Base-by-base conservation (phyloP, 1,284 basidiomycete genomes). In the Termitomyces sp. region DNA sequence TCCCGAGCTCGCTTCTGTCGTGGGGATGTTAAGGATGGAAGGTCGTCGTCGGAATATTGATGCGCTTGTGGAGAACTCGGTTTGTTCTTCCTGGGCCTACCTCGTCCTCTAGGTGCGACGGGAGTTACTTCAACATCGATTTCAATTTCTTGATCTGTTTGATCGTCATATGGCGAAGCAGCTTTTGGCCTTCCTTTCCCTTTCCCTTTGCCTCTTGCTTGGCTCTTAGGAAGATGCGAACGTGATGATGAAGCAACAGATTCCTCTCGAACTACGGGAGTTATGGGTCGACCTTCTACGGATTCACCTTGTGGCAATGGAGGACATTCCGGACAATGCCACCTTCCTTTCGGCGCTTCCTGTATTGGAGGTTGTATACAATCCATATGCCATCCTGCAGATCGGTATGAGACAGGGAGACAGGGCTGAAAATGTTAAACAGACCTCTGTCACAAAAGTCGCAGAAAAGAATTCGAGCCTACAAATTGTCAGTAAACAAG, bases 401-500 rank as follows among this genome's bases (percentile, higher is more conserved):
- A 38, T 14, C 26, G 38, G 57, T 47, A 38, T 11, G 31, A 53
- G 44, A 49, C 43, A 54, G 52, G 48, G 56, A 24, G 16, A 14
- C 16, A 21, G 21, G 53, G 19, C 44, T 39, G 52, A 54, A 57
- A 45, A 21, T 26, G 50, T 41, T 46, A 40, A 40, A 64, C 71
- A 40, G 66, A 80, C 91, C 93, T 75, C 93, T 79, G 74, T 99
- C 96, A 68, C 96, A 99, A 47, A 78, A 81, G 73, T 98, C 96
- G 69, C 96, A 99, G 62, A 98, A 91, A 57, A 98, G 71, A 62
- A 98, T 86, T 53, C 83, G 79, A 52, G 79, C 84, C 92, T 96
- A 67, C 39, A 48, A 49, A 53, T 46, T 54, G 24, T 62, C 57
- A 34, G 61, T 59, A 49, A 47, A 53, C 48, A 24, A 53, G 24